These are phyloP conservation scores for Coemansia sp. DNA, from an alignment of 192 early-diverging fungal genomes.

Conservation along the genomic window DNA sequence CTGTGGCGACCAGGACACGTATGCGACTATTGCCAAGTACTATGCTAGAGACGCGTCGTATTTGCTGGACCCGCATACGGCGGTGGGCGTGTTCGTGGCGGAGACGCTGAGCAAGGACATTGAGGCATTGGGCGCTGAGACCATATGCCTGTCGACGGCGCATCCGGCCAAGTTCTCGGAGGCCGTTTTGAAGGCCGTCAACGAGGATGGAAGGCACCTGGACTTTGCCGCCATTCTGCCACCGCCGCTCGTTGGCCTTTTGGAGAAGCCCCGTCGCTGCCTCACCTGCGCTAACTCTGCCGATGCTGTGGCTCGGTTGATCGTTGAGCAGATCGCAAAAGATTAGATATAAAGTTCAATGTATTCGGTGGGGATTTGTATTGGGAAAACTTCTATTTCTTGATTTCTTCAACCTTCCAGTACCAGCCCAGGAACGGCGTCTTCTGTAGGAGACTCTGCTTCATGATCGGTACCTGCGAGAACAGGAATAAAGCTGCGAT, in stretches of 20 bases:
- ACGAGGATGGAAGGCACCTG: slow-evolving; percentile 49
- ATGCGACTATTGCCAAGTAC: slow-evolving; percentile 76
- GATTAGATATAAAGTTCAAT: background rate
- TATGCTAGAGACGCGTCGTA: slow-evolving; percentile 58
- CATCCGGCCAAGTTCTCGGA: slow-evolving; percentile 97
- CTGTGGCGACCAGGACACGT: slow-evolving; percentile 73
- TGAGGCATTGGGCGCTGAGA: slow-evolving; percentile 5
- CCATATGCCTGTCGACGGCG: slow-evolving; percentile 84
- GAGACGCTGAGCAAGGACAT: slow-evolving; percentile 53
- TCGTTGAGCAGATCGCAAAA: slow-evolving; percentile 11
- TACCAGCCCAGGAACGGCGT: slow-evolving; percentile 50
- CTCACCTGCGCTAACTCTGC: slow-evolving; percentile 47
- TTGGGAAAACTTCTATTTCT: slow-evolving; percentile 18
- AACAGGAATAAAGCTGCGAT: slow-evolving; percentile 38
- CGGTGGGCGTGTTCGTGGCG: slow-evolving; percentile 88
- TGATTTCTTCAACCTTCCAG: slow-evolving; percentile 52
- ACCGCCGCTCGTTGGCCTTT: slow-evolving; percentile 65
- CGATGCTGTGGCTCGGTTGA: slow-evolving; percentile 43
- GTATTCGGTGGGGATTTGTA: too few relatives aligned
- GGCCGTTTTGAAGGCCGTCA: slow-evolving; percentile 78
- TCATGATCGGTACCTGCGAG: slow-evolving; percentile 48
- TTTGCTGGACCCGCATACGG: slow-evolving; percentile 94
- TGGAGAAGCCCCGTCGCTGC: slow-evolving; percentile 70
- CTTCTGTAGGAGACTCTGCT: slow-evolving; percentile 42
- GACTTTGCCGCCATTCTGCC: slow-evolving; percentile 64